These are phyloP conservation scores for Angophora floribunda DNA, from an alignment of 345 rosid genomes.

Conservation along the genomic window DNA sequence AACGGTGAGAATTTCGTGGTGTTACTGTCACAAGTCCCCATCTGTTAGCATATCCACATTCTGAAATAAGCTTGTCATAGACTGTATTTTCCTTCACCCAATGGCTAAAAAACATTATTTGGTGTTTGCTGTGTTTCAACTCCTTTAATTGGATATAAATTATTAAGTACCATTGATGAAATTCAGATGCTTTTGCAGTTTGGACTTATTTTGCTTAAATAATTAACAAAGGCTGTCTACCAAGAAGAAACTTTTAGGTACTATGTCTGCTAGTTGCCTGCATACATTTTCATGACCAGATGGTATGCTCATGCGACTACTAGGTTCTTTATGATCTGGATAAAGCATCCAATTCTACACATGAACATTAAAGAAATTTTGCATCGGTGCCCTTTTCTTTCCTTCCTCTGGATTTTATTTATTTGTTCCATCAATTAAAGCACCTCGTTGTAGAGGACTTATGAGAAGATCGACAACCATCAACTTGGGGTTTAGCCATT, in stretches of 20 bases:
- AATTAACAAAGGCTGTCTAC: neutral
- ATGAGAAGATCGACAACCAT: neutral
- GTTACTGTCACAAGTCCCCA: neutral
- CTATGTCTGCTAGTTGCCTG: neutral
- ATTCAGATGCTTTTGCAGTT: neutral
- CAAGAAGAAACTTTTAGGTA: neutral
- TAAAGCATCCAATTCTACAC: neutral
- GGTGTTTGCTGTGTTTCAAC: neutral
- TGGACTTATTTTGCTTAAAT: neutral
- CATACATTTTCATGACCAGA: neutral
- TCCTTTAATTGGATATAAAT: neutral
- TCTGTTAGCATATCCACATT: neutral
- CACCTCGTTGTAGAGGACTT: neutral
- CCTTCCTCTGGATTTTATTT: neutral
- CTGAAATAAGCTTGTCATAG: neutral
- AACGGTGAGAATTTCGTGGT: neutral
- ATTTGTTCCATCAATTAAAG: neutral
- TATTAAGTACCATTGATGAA: neutral
- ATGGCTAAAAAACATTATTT: neutral
- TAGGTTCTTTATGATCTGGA: neutral
- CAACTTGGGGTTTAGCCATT: neutral
- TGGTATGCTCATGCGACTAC: neutral
- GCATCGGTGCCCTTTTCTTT: neutral
- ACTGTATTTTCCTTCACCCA: neutral
- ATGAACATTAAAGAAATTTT: neutral